phyloP scores from a whole-genome alignment of 495 filamentous ascomycete genomes.

The Penicillium roqueforti region DNA sequence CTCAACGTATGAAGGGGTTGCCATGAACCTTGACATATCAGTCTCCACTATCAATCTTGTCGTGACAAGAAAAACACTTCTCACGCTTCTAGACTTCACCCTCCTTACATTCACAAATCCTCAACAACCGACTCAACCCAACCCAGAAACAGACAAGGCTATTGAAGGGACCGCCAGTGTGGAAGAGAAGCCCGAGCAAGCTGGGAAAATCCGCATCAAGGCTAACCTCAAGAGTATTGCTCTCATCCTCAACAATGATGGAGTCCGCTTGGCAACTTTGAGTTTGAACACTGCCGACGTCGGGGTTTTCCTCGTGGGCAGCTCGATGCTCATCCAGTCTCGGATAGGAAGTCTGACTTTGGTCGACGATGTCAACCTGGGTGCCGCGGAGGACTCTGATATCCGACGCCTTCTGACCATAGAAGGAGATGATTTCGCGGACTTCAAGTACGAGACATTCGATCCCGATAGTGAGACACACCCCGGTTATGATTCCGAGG shows the following conservation, averaged over 20 bases:
- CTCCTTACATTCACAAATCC: slow-evolving; percentile 89
- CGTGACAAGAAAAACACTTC: slow-evolving; percentile 85
- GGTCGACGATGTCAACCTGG: slow-evolving; percentile 91
- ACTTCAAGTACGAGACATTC: slow-evolving; percentile 96
- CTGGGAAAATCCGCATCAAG: slow-evolving; percentile 73
- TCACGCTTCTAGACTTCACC: slow-evolving; percentile 94
- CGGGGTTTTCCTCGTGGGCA: slow-evolving; percentile 80
- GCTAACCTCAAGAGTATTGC: slow-evolving; percentile 88
- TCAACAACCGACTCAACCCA: slow-evolving; percentile 39
- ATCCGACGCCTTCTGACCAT: slow-evolving; percentile 88
- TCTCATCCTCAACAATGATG: slow-evolving; percentile 96
- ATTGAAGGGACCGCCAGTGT: slow-evolving; percentile 44
- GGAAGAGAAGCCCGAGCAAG: slow-evolving; percentile 37
- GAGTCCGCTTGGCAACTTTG: slow-evolving; percentile 86
- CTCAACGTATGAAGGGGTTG: slow-evolving; percentile 84
- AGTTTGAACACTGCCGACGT: slow-evolving; percentile 89
- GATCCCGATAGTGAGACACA: slow-evolving; percentile 70
- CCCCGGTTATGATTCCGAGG: slow-evolving; percentile 91
- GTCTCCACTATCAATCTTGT: slow-evolving; percentile 95
- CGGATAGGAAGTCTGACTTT: slow-evolving; percentile 82
- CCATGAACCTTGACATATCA: slow-evolving; percentile 84
- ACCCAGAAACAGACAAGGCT: slow-evolving; percentile 36
- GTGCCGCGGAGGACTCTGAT: slow-evolving; percentile 72
- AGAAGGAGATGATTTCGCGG: slow-evolving; percentile 91
- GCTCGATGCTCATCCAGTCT: slow-evolving; percentile 78